Evolutionary conservation across 192 early-diverging fungal species (phyloP).

Genomic region (Umbelopsis sp.): DNA sequence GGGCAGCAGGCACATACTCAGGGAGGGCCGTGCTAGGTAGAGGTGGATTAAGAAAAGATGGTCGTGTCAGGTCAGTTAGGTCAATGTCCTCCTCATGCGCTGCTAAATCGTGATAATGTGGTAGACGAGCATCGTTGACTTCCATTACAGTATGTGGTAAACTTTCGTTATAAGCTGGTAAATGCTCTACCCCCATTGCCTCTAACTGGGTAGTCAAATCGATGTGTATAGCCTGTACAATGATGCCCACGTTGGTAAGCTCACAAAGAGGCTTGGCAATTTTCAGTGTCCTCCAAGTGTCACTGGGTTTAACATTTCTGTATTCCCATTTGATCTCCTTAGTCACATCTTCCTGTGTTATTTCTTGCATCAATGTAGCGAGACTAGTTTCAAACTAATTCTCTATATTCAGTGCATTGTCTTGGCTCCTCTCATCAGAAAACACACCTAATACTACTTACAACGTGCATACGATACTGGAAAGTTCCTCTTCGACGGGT

Average conservation of each 20-base stretch:
- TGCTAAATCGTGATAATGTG: background rate
- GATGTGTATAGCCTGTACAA: background rate
- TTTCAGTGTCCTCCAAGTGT: background rate
- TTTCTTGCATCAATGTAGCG: background rate
- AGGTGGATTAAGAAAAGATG: background rate
- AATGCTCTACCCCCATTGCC: background rate
- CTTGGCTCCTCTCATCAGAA: background rate
- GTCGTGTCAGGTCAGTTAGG: background rate
- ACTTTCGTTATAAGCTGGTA: background rate
- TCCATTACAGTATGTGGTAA: background rate
- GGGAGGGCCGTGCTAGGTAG: conserved; percentile 1
- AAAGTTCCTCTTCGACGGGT: conserved; percentile 5
- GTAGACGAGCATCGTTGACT: background rate
- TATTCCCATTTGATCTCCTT: conserved; percentile 15
- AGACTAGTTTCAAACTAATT: conserved; percentile 2
- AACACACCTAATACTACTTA: background rate
- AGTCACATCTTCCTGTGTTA: background rate
- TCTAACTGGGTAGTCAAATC: background rate
- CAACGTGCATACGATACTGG: background rate
- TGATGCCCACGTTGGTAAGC: background rate
- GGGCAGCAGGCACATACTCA: background rate
- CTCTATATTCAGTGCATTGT: too few species aligned
- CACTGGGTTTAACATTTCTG: background rate
- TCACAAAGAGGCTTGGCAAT: background rate
- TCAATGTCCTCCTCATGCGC: background rate